Evolutionary conservation across 805 yeast genomes (phyloP), one percentile per base, ranked within the genome.

Genomic region (Yamadazyma sp.): DNA sequence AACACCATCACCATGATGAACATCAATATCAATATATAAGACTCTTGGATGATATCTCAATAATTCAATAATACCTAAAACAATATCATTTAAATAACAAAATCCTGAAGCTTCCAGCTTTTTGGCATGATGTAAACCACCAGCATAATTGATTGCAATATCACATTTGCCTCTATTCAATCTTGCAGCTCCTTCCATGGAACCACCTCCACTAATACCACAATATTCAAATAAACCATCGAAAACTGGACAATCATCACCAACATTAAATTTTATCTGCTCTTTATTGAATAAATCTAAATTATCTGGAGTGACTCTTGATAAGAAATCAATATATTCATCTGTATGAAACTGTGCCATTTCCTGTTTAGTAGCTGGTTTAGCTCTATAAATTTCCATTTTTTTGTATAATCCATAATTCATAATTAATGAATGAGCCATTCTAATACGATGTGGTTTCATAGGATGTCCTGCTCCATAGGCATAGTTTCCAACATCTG

Each of bases 401-500:
- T 91, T 85, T 61, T 89, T 87, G 68, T 93, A 89, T 35, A 93
- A 73, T 1, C 97, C 98, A 60, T 93, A 93, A 64, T 91, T 89
- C 95, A 93, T 91, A 47, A 93, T 86, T 52, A 93, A 72, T 27
- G 95, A 86, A 60, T 93, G 98, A 6, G 98, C 95, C 95, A 93
- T 89, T 78, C 98, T 83, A 66, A 93, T 88, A 56, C 98, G 80
- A 60, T 91, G 97, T 16, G 98, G 98, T 58, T 93, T 93, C 98
- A 93, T 93, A 26, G 97, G 97, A 61, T 93, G 98, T 19, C 96
- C 96, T 4, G 96, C 93, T 38, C 98, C 98, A 57, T 93, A 93
- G 29, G 97, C 95, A 62, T 91, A 91, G 65, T 93, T 93, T 23
- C 98, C 98, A 31, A 93, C 96, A 58, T 91, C 98, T 19, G 96